These are phyloP conservation scores for Diplotaxis tenuifolia DNA, from an alignment of 345 rosid species.

Conservation along the genomic window DNA sequence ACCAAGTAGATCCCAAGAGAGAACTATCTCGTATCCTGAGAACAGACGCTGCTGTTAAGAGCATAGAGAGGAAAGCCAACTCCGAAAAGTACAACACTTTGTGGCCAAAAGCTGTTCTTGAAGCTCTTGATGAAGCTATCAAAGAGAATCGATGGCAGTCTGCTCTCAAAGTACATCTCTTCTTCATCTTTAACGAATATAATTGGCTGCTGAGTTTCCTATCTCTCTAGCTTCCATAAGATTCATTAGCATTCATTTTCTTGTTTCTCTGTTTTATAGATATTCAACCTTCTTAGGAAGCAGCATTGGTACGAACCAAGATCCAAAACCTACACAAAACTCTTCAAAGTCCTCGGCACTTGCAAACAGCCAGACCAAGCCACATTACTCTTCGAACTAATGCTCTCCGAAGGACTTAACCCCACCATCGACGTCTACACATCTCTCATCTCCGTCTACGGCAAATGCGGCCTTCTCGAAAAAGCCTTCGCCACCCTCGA, in stretches of 20 bases:
- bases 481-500: slow-evolving; percentile 56
- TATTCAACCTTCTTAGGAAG: slow-evolving; percentile 69
- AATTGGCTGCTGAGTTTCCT: background rate
- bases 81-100: slow-evolving; percentile 66
- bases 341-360: slow-evolving; percentile 74
- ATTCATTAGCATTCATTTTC: background rate
- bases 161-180: slow-evolving; percentile 69
- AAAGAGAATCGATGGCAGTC: slow-evolving; percentile 55
- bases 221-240: no score
- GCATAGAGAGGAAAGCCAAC: slow-evolving; percentile 67
- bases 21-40: slow-evolving; percentile 62
- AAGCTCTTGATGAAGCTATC: slow-evolving; percentile 76
- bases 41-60: slow-evolving; percentile 63
- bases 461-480: slow-evolving; percentile 52
- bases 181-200: background rate
- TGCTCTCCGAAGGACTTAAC: slow-evolving; percentile 63
- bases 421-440: slow-evolving; percentile 82
- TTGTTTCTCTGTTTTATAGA: slow-evolving; percentile 37
- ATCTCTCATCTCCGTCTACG: slow-evolving; percentile 67
- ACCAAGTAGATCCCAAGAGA: slow-evolving; percentile 49
- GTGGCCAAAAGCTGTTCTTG: slow-evolving; percentile 84
- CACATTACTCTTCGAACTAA: slow-evolving; percentile 57
- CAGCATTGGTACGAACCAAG: slow-evolving; percentile 79
- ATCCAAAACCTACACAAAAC: slow-evolving; percentile 60
- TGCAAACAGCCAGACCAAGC: slow-evolving; percentile 73